phyloP scores from a whole-genome alignment of 768 basidiomycete species.

The Auricularia sp. region DNA sequence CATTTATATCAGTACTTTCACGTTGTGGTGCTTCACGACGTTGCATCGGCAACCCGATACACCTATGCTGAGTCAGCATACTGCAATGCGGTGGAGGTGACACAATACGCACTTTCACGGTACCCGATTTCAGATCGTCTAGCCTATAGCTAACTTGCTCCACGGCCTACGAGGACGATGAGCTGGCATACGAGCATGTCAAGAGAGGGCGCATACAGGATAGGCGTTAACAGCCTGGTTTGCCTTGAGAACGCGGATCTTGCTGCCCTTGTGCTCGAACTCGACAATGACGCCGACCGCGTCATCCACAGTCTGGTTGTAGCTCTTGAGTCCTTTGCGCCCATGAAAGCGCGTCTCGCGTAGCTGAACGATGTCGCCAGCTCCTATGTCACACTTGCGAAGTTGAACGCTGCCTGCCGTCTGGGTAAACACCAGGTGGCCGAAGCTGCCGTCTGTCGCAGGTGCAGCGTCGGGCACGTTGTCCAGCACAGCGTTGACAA shows the following conservation, averaged over 20 bases:
- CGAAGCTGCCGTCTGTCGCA: conserved; percentile 31
- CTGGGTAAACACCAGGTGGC: conserved; percentile 70
- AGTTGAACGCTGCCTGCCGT: conserved; percentile 55
- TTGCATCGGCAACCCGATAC: background rate
- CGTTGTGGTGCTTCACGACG: no score
- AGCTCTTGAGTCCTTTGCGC: conserved; percentile 66
- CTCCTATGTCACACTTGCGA: conserved; percentile 69
- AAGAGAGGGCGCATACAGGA: conserved; percentile 39
- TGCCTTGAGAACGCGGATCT: conserved; percentile 77
- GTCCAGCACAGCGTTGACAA: conserved; percentile 55
- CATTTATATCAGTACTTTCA: no score
- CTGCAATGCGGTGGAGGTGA: background rate
- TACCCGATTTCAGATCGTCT: conserved; percentile 82
- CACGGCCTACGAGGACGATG: conserved; percentile 36
- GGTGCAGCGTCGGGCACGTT: conserved; percentile 47
- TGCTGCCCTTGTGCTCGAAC: conserved; percentile 79
- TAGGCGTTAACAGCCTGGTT: conserved; percentile 71
- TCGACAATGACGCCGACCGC: conserved; percentile 71
- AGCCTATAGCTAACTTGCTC: conserved; percentile 78
- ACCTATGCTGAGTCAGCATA: background rate
- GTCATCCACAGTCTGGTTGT: conserved; percentile 44
- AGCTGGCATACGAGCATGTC: conserved; percentile 9
- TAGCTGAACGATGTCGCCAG: conserved; percentile 74
- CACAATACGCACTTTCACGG: conserved; percentile 14
- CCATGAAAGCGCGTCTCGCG: conserved; percentile 72